Evolutionary conservation across 257 asterid genomes (phyloP), one percentile per base, ranked within the genome.

Genomic region (Anisodus acutangulus): DNA sequence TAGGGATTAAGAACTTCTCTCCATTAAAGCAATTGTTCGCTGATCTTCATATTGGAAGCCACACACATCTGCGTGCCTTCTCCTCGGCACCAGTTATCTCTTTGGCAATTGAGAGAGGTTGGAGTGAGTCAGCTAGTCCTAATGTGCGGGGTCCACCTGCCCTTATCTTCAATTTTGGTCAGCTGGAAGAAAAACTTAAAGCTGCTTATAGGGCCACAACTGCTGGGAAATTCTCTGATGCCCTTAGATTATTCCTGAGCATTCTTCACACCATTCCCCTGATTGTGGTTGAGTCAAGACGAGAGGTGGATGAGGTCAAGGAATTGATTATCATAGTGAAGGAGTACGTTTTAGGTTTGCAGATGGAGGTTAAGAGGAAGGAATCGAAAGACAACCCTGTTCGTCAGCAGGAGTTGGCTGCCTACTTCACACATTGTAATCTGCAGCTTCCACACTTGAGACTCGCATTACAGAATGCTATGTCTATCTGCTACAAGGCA

Each of bases 361-460:
- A 93, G 83, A 89, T 94, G 94, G 98, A 94, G 89, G 91, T 94
- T 35, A 90, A 89, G 90, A 92, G 95, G 90, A 94, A 90, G 91
- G 94, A 92, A 84, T 17, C 90, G 83, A 91, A 58, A 82, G 97
- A 90, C 59, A 78, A 94, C 45, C 97, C 93, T 0, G 81, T 88
- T 72, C 98, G 97, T 84, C 97, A 91, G 85, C 98, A 93, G 86
- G 97, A 94, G 85, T 89, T 94, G 10, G 97, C 97, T 6, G 97
- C 98, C 37, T 94, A 93, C 79, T 94, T 94, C 81, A 94, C 98
- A 17, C 97, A 94, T 60, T 94, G 97, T 51, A 93, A 85, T 85
- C 92, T 93, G 64, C 97, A 93, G 87, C 79, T 85, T 81, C 97
- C 98, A 2, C 98, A 94, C 90, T 67, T 74, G 79, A 88, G 98